These are phyloP conservation scores for Myochromella boudieri DNA, from an alignment of 768 basidiomycete genomes.

Conservation along the genomic window DNA sequence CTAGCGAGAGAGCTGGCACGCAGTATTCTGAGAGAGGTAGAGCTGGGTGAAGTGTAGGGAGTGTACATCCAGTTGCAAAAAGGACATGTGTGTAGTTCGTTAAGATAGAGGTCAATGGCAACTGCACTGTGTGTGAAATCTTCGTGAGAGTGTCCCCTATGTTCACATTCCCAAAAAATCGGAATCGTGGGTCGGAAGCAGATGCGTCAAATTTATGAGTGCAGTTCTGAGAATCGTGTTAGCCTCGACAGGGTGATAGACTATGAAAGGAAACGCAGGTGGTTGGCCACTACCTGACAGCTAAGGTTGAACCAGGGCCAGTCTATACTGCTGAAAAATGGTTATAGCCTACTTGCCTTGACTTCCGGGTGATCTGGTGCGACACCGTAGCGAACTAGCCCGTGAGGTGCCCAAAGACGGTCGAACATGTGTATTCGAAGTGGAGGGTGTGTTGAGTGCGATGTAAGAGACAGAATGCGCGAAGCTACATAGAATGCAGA, in stretches of 20 bases:
- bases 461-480: slow-evolving; percentile 68
- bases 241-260: background rate
- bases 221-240: slow-evolving; percentile 73
- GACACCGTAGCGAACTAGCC: slow-evolving; percentile 93
- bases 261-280: background rate
- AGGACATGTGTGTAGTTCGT: slow-evolving; percentile 82
- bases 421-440: slow-evolving; percentile 86
- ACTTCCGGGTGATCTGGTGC: slow-evolving; percentile 99
- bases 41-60: slow-evolving; percentile 57
- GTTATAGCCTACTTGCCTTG: slow-evolving; percentile 53
- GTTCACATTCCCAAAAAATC: slow-evolving; percentile 91
- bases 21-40: slow-evolving; percentile 48
- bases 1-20: slow-evolving; percentile 78
- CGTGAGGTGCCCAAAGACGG: slow-evolving; percentile 91
- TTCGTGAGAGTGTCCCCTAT: slow-evolving; percentile 37
- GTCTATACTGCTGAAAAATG: no score
- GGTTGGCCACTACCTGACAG: no score
- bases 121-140: slow-evolving; percentile 50
- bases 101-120: slow-evolving; percentile 64
- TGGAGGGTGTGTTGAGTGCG: slow-evolving; percentile 28
- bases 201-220: slow-evolving; percentile 90
- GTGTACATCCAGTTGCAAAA: slow-evolving; percentile 82
- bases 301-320: no score
- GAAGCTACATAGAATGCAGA: slow-evolving; percentile 96
- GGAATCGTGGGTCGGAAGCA: slow-evolving; percentile 76